phyloP scores from a whole-genome alignment of 768 basidiomycete species.

The Tylopilus sp. region DNA sequence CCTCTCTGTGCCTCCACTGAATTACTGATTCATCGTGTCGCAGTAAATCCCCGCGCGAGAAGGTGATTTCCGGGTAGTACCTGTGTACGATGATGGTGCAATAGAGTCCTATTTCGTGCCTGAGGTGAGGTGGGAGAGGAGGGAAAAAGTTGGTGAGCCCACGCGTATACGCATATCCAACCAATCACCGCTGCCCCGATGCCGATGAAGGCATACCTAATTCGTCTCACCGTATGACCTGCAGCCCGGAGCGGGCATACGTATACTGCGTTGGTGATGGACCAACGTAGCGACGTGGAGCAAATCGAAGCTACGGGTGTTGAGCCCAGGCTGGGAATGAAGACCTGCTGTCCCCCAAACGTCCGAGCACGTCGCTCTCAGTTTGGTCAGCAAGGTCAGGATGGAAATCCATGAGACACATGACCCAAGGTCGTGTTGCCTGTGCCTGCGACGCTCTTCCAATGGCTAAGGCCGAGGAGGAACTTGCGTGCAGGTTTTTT shows the following conservation, averaged over 20 bases:
- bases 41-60: constrained; percentile 14
- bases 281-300: no score
- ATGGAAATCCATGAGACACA: background rate
- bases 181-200: background rate
- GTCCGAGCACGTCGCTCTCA: background rate
- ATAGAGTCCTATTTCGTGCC: constrained; percentile 13
- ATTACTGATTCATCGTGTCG: constrained; percentile 1
- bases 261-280: no score
- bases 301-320: no score
- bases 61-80: background rate
- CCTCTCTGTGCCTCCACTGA: background rate
- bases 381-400: no score
- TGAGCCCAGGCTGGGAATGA: background rate
- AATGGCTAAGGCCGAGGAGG: background rate
- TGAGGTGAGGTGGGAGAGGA: background rate
- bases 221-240: background rate
- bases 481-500: no score
- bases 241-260: background rate
- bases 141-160: background rate
- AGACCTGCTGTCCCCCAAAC: background rate
- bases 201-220: background rate
- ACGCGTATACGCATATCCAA: constrained; percentile 8
- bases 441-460: background rate
- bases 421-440: no score
- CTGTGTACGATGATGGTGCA: constrained; percentile 15